Percentiles rank a stretch among this genome's conserved stretches.
Conservation (phyloP, 1,284 basidiomycete species). For the Rugosomyces carneus region DNA sequence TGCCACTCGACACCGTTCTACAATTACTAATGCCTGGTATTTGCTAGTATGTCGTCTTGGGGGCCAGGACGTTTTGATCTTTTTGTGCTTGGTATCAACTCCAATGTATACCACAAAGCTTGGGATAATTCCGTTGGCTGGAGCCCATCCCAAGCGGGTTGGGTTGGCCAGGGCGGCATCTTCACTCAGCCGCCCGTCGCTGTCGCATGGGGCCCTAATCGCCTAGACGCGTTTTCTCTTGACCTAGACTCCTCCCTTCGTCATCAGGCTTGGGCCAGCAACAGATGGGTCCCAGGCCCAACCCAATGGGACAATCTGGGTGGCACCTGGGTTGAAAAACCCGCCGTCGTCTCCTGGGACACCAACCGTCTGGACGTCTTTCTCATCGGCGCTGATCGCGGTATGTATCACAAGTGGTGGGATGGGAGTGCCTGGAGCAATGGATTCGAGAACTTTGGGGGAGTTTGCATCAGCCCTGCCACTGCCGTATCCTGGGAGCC, state of each 20-base stretch:
- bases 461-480: background rate
- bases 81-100: background rate
- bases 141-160: background rate
- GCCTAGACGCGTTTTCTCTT: background rate
- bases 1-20: too few relatives aligned
- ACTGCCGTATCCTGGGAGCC: background rate
- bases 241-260: background rate
- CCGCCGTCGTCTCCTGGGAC: background rate
- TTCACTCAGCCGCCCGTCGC: background rate
- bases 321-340: background rate
- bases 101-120: background rate
- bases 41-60: background rate
- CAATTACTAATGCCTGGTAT: background rate
- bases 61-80: background rate
- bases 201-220: background rate
- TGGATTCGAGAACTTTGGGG: background rate
- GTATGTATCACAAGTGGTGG: background rate
- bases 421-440: background rate
- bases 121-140: background rate
- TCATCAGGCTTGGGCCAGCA: background rate
- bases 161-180: background rate
- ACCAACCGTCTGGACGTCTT: background rate
- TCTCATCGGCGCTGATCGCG: background rate
- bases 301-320: background rate
- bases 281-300: background rate